These are phyloP conservation scores for Blastocystis sp. DNA, from an alignment of 352 stramenopile species.

Conservation along the genomic window DNA sequence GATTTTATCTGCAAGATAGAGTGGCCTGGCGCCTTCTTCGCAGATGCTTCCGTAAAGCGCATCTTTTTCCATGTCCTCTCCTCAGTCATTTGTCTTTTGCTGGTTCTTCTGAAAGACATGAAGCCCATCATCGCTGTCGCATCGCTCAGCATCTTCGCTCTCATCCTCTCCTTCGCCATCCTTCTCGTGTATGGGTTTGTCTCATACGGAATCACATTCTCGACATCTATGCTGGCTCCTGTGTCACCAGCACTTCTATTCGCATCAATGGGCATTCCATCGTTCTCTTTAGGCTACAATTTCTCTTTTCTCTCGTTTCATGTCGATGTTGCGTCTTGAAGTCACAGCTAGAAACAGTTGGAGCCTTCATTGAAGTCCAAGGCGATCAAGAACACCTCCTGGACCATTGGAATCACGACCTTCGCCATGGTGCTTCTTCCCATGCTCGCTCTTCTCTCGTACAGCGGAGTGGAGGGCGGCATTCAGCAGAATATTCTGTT, in stretches of 20 bases:
- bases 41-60: background rate
- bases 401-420: background rate
- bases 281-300: conserved; percentile 49
- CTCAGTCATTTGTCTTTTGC: background rate
- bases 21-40: background rate
- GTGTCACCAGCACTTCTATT: background rate
- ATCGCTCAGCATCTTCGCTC: conserved; percentile 49
- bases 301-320: conserved; percentile 47
- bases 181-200: conserved; percentile 22
- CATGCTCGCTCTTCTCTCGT: conserved; percentile 13
- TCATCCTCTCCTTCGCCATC: conserved; percentile 37
- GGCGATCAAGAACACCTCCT: background rate
- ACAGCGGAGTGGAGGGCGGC: conserved; percentile 37
- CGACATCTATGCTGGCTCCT: background rate
- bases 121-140: conserved; percentile 1
- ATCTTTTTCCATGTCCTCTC: conserved; percentile 3
- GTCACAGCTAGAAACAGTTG: background rate
- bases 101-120: conserved; percentile 36
- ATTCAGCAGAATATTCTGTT: conserved; percentile 53
- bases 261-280: conserved; percentile 12
- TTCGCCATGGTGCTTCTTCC: background rate
- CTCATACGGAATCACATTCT: conserved; percentile 4
- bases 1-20: conserved; percentile 47
- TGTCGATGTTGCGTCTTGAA: background rate
- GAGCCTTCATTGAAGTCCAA: background rate